phyloP scores from a whole-genome alignment of 139 green algal genomes.

The Tetradesmus obliquus region DNA sequence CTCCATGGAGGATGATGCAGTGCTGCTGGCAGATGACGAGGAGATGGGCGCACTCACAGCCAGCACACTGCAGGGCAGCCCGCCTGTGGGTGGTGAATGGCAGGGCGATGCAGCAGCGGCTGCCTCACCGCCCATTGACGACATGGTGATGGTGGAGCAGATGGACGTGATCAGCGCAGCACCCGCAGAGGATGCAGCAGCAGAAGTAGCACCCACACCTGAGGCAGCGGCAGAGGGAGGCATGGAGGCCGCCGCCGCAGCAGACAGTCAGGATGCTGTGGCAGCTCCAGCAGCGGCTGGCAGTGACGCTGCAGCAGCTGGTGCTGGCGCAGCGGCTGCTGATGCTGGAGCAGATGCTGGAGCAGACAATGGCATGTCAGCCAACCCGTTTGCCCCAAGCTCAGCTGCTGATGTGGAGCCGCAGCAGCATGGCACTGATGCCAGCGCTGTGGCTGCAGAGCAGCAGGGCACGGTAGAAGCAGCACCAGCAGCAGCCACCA shows the following conservation, averaged over 20 bases:
- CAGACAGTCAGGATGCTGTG: not conserved
- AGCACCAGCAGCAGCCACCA: conserved; percentile 9
- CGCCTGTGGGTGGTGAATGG: not conserved
- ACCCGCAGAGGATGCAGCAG: conserved; percentile 4
- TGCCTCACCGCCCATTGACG: conserved; percentile 30
- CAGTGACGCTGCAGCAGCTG: not conserved
- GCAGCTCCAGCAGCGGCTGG: not conserved
- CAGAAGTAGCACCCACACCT: not conserved
- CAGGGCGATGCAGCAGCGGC: not conserved
- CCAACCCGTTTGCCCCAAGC: conserved; percentile 25
- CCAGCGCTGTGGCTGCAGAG: not conserved
- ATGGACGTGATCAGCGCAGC: not conserved
- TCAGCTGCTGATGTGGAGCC: not conserved
- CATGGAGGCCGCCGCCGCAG: not conserved
- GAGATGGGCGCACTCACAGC: conserved; percentile 41
- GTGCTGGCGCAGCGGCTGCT: not conserved
- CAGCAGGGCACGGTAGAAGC: not conserved
- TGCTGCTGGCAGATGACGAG: conserved; percentile 59
- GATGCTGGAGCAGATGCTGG: not conserved
- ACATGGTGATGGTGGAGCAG: conserved; percentile 27
- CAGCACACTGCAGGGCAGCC: conserved; percentile 37
- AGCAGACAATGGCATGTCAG: not conserved
- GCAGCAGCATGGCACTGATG: not conserved
- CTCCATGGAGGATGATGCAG: conserved; percentile 58
- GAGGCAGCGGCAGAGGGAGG: not conserved